These are phyloP conservation scores for Stropharia rugosoannulata DNA, from an alignment of 768 basidiomycete genomes.

Conservation along the genomic window DNA sequence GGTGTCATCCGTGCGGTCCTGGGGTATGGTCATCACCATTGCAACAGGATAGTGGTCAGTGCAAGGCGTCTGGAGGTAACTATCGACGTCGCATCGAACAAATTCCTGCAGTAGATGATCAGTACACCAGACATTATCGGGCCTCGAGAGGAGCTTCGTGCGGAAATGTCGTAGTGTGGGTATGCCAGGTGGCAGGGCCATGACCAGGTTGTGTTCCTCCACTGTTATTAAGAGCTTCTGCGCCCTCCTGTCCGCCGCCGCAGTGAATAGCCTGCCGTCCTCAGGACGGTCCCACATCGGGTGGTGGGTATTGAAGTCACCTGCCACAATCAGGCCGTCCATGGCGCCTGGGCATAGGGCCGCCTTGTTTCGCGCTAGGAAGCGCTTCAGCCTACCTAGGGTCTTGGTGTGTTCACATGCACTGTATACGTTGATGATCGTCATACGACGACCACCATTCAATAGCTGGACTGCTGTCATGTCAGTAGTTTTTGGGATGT, in stretches of 20 bases:
- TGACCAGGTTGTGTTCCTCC: conserved; percentile 23
- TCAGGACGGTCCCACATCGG: conserved; percentile 33
- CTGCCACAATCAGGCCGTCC: conserved; percentile 23
- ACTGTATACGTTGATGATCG: conserved; percentile 28
- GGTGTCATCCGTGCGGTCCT: neutral
- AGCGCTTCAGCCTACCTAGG: neutral
- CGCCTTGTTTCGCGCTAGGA: neutral
- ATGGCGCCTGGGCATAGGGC: neutral
- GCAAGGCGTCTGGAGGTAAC: conserved; percentile 8
- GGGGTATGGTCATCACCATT: conserved; percentile 22
- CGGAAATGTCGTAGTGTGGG: conserved; percentile 30
- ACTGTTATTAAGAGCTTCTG: conserved; percentile 27
- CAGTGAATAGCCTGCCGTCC: conserved; percentile 34
- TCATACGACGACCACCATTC: conserved; percentile 11
- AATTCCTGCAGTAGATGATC: conserved; percentile 14
- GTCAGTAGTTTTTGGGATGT: conserved; percentile 18
- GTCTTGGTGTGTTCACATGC: conserved; percentile 10
- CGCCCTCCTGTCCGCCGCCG: conserved; percentile 15
- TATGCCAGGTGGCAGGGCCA: conserved; percentile 29
- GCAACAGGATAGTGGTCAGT: conserved; percentile 44
- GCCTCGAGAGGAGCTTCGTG: conserved; percentile 33
- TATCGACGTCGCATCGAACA: conserved; percentile 24
- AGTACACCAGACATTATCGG: conserved; percentile 42
- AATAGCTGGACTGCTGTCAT: conserved; percentile 24
- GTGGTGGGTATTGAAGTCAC: conserved; percentile 42